Conservation (phyloP, 768 basidiomycete species). For the Pisolithus tinctorius region DNA sequence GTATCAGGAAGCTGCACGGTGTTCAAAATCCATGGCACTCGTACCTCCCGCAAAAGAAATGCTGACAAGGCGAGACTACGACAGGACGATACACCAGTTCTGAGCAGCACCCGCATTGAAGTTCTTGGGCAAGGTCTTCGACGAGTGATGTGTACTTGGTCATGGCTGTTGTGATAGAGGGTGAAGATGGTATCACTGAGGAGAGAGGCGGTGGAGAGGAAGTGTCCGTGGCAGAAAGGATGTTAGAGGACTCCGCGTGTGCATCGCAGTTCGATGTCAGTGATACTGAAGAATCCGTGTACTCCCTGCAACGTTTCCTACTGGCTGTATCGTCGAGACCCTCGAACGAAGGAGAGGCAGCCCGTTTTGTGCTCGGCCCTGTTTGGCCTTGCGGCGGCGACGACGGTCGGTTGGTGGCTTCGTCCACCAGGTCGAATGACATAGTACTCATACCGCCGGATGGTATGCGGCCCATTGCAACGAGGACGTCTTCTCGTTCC, state of each 20-base stretch:
- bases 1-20: constrained; percentile 37
- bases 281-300: constrained; percentile 13
- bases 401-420: constrained; percentile 5
- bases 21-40: constrained; percentile 4
- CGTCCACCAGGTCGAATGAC: constrained; percentile 1
- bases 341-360: constrained; percentile 55
- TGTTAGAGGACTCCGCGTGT: not conserved
- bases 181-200: not conserved
- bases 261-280: constrained; percentile 11
- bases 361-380: constrained; percentile 44
- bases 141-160: constrained; percentile 30
- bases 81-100: constrained; percentile 79
- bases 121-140: constrained; percentile 63
- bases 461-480: too few species aligned
- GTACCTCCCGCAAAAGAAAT: constrained; percentile 89
- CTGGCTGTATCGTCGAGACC: constrained; percentile 38
- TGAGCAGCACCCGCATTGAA: constrained; percentile 83
- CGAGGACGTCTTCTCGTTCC: too few species aligned
- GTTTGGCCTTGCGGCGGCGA: constrained; percentile 1
- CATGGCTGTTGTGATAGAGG: not conserved
- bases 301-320: constrained; percentile 58
- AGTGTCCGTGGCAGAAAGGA: not conserved
- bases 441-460: too few species aligned
- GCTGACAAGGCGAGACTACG: constrained; percentile 77
- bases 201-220: not conserved